phyloP scores from a whole-genome alignment of 192 early-diverging fungal genomes.

The Oehlia diaphana region DNA sequence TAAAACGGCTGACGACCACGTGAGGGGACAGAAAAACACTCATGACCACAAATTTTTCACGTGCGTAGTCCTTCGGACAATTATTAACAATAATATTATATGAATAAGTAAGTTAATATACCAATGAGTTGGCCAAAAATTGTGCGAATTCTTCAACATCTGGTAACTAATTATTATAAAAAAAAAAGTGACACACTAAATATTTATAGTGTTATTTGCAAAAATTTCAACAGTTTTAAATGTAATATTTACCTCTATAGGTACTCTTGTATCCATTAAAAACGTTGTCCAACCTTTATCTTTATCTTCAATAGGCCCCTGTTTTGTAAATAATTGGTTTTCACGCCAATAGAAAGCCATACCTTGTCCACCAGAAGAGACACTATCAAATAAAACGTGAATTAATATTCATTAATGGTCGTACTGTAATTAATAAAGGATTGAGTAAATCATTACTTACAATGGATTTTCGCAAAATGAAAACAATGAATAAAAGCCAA shows the following conservation, averaged over 20 bases:
- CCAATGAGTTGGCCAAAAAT: constrained; percentile 64
- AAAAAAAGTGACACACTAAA: background rate
- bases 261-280: constrained; percentile 71
- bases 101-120: background rate
- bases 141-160: constrained; percentile 61
- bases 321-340: constrained; percentile 83
- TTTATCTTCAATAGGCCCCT: constrained; percentile 48
- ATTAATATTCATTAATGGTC: background rate
- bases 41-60: too few species aligned
- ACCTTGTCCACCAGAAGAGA: constrained; percentile 71
- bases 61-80: too few species aligned
- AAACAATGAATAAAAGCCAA: constrained; percentile 88
- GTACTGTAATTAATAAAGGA: too few species aligned
- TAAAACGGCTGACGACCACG: too few species aligned
- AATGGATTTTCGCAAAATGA: constrained; percentile 89
- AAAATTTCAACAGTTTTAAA: too few species aligned
- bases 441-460: constrained; percentile 23
- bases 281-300: constrained; percentile 65
- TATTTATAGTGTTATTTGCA: background rate
- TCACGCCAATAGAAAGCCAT: constrained; percentile 91
- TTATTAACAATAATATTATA: too few species aligned
- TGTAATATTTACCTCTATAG: constrained; percentile 47
- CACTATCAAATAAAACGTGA: constrained; percentile 36
- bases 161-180: constrained; percentile 36
- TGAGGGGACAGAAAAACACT: too few species aligned